Conservation (phyloP, 192 early-diverging fungal genomes). For the Coemansia sp. region DNA sequence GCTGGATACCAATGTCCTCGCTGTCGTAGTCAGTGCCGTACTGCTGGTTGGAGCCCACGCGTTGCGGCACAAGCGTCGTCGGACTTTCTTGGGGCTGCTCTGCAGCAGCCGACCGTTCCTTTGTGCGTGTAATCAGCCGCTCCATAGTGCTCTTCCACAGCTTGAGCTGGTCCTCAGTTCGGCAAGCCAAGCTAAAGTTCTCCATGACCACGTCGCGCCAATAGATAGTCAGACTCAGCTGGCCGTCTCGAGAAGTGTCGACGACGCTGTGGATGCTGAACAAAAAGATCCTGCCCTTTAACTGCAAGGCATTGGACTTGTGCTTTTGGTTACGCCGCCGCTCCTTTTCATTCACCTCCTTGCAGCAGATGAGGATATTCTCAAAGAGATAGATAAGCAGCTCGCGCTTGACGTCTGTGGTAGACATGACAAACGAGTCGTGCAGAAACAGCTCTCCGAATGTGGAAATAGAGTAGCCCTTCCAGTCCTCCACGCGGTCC, state of each 20-base stretch:
- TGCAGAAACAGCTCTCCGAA: conserved; percentile 83
- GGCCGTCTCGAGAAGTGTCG: conserved; percentile 59
- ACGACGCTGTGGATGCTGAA: conserved; percentile 73
- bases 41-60: conserved; percentile 16
- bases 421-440: conserved; percentile 84
- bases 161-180: conserved; percentile 89
- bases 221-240: conserved; percentile 67
- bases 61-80: conserved; percentile 10
- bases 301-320: conserved; percentile 56
- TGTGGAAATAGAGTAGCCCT: conserved; percentile 70
- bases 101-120: conserved; percentile 22
- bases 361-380: conserved; percentile 88
- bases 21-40: conserved; percentile 32
- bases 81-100: conserved; percentile 18
- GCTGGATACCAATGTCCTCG: conserved; percentile 25
- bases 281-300: conserved; percentile 88
- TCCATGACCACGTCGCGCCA: conserved; percentile 85
- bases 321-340: conserved; percentile 55
- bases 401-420: conserved; percentile 75
- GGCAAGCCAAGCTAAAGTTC: conserved; percentile 83
- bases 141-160: conserved; percentile 84
- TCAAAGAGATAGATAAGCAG: conserved; percentile 93
- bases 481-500: conserved; percentile 88
- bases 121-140: conserved; percentile 61
- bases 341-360: conserved; percentile 75